Base-by-base conservation (phyloP, 352 stramenopile species). In the Pythium oligandrum region DNA sequence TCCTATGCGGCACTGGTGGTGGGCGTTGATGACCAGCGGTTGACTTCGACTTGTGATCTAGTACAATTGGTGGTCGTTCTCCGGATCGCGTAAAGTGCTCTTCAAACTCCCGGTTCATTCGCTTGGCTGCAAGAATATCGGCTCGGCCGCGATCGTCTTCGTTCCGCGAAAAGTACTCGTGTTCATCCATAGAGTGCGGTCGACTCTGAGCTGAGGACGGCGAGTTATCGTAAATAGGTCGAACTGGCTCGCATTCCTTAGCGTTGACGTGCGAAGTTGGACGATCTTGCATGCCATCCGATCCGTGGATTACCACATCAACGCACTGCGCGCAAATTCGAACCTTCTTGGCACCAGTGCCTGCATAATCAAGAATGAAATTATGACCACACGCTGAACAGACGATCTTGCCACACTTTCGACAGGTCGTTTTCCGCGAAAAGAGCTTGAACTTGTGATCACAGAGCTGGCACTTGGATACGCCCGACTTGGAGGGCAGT, bases 321-420 rank as follows among this genome's bases (percentile, higher is more conserved):
- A 74, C 75, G 57, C 81, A 92, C 12, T 79, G 63, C 5, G 68
- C 36, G 38, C 81, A 92, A 38, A 92, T 83, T n/a, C 71, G 71
- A 44, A 88, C 73, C 61, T 88, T 88, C 57, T 81, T 87, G 9
- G 59, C 59, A 9, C 77, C 75, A 3, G 67, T 42, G 1, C 61
- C 66, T 0, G 60, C 71, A 37, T 80, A 77, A 53, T 87, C 76
- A 3, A 89, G 57, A 34, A 80, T 58, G 26, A 73, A 87, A 33
- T 73, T 59, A 45, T 70, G 59, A 7, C 68, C 64, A 55, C 83
- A 93, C n/a, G 63, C 55, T 1, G 70, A 78, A 52, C 83, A 93
- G 6, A 93, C 61, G 4, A 90, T 73, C 44, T 84, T 78, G 7
- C 78, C 80, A 51, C 83, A 93, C 51, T 90, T 90, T 6, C 83